phyloP scores from a whole-genome alignment of 2,329 filamentous ascomycete species.

The Aciculosporium take region DNA sequence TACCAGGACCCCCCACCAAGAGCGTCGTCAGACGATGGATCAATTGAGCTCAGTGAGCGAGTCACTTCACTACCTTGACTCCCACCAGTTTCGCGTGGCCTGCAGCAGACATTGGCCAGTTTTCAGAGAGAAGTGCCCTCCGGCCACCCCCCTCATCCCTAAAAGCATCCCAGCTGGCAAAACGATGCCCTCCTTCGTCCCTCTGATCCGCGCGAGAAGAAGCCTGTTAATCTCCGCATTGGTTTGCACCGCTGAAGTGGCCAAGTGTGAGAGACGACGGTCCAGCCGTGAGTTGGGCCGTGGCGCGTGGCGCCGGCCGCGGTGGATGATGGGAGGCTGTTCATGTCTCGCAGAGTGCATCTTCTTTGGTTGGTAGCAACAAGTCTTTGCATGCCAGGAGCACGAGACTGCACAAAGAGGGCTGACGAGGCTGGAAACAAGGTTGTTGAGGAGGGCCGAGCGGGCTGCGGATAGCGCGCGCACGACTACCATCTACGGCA shows the following conservation, averaged over 20 bases:
- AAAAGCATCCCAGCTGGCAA: constrained; percentile 1
- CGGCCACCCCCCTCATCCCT: not conserved
- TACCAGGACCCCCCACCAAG: constrained; percentile 21
- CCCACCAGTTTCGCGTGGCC: no score
- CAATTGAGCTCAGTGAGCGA: no score
- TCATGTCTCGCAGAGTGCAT: not conserved
- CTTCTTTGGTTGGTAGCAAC: constrained; percentile 1
- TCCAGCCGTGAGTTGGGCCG: no score
- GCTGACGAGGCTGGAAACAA: no score
- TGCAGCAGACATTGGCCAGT: constrained; percentile 2
- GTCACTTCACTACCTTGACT: no score
- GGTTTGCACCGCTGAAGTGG: not conserved
- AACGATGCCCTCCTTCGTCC: not conserved
- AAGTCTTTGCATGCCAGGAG: not conserved
- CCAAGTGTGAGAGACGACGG: no score
- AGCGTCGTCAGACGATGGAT: constrained; percentile 20
- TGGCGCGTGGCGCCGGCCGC: constrained; percentile 2
- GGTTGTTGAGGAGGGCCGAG: no score
- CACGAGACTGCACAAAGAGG: no score
- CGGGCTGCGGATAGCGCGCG: no score
- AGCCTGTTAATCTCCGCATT: not conserved
- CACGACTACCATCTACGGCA: not conserved
- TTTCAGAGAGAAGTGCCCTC: constrained; percentile 1
- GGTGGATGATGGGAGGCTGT: constrained; percentile 5
- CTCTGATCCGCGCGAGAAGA: not conserved